Percentiles rank a stretch among this genome's conserved stretches.
Evolutionary conservation across 495 filamentous ascomycete genomes (phyloP).

Genomic region (Lophiotrema nucula): DNA sequence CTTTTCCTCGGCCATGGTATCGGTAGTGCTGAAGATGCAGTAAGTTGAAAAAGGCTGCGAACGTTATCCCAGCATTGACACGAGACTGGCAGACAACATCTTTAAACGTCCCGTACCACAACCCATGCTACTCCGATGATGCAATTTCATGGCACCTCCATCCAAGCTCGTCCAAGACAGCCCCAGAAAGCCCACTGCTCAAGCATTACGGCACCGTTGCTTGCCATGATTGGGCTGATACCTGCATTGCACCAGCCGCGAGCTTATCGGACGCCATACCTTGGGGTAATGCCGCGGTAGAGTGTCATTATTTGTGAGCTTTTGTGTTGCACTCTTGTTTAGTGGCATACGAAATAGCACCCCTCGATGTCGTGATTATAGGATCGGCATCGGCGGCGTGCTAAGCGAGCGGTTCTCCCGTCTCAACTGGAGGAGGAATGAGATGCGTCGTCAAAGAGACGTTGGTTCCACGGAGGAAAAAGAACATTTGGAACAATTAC

Average conservation of each 20-base stretch:
- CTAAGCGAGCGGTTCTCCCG: neutral
- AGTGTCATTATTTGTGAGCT: neutral
- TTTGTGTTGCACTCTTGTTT: neutral
- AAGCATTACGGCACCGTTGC: neutral
- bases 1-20: constrained; percentile 23
- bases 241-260: neutral
- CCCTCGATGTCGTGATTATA: constrained; percentile 27
- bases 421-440: neutral
- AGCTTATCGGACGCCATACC: constrained; percentile 5
- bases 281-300: neutral
- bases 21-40: neutral
- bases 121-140: neutral
- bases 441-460: too few species aligned
- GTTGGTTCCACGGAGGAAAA: too few species aligned
- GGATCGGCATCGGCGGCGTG: constrained; percentile 14
- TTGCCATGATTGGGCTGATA: neutral
- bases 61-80: neutral
- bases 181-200: neutral
- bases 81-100: neutral
- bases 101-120: neutral
- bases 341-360: constrained; percentile 7
- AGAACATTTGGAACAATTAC: too few species aligned
- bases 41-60: neutral
- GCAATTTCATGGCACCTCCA: neutral
- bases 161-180: neutral